A percentile compares a stretch with the other conserved stretches of the same genome.
Evolutionary conservation across 2,329 filamentous ascomycete genomes (phyloP).

Genomic region (Cytospora piceae): DNA sequence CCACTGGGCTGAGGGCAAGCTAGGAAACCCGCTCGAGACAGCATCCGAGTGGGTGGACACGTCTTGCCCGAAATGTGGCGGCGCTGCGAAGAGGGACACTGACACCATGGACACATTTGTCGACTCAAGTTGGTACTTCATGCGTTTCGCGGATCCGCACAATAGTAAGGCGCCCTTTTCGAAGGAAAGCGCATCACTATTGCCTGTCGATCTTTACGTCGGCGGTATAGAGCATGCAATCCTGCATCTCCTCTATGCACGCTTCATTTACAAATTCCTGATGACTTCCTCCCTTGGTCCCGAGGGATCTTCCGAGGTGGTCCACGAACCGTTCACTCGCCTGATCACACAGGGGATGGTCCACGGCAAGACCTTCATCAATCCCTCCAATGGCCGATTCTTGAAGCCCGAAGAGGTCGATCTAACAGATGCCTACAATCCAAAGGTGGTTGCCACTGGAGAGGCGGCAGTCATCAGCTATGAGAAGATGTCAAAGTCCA

Average conservation of each 20-base stretch:
- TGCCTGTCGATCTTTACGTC: constrained; percentile 87
- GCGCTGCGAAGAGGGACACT: constrained; percentile 76
- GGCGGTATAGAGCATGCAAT: constrained; percentile 92
- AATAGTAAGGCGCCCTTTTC: constrained; percentile 67
- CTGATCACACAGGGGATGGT: constrained; percentile 93
- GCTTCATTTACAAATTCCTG: constrained; percentile 89
- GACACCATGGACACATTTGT: constrained; percentile 98
- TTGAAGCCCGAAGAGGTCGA: constrained; percentile 77
- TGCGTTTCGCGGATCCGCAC: constrained; percentile 74
- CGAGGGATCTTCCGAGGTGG: constrained; percentile 39
- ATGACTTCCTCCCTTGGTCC: constrained; percentile 58
- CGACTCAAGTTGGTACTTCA: constrained; percentile 92
- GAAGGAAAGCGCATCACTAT: constrained; percentile 55
- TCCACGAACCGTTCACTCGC: constrained; percentile 77
- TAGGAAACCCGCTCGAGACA: constrained; percentile 76
- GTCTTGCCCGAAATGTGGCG: constrained; percentile 72
- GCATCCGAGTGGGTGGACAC: constrained; percentile 76
- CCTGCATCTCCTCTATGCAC: constrained; percentile 83
- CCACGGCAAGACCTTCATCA: constrained; percentile 79
- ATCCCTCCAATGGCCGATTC: constrained; percentile 76
- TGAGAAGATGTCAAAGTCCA: constrained; percentile 96
- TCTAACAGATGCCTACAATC: constrained; percentile 56
- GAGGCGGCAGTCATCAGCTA: constrained; percentile 65
- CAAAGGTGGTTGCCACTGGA: constrained; percentile 65
- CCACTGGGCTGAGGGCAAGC: constrained; percentile 69